Conservation (phyloP, 2,329 filamentous ascomycete genomes). For the Aaosphaeria arxii region DNA sequence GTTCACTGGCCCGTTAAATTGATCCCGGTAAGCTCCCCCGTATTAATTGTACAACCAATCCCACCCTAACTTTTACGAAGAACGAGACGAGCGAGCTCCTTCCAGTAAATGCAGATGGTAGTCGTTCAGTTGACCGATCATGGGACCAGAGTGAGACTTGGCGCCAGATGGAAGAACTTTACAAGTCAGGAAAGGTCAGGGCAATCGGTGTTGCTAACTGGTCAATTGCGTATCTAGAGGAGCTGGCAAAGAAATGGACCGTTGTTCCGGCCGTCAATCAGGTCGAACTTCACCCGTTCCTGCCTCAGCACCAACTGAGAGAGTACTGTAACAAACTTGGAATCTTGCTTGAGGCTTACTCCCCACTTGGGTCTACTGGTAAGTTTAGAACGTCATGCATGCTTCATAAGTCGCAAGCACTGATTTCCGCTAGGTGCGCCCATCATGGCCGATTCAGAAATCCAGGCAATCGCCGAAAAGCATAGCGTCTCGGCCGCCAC, state of each 20-base stretch:
- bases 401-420: not conserved
- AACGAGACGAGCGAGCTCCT: conserved; percentile 57
- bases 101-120: conserved; percentile 45
- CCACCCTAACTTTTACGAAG: not conserved
- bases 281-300: not conserved
- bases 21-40: conserved; percentile 51
- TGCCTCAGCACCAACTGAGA: conserved; percentile 1
- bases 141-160: conserved; percentile 9
- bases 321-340: conserved; percentile 6
- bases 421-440: not conserved
- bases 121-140: conserved; percentile 1
- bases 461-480: not conserved
- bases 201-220: conserved; percentile 17
- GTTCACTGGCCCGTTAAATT: conserved; percentile 73
- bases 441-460: not conserved
- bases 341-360: conserved; percentile 11
- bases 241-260: conserved; percentile 42
- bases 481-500: not conserved
- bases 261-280: conserved; percentile 15
- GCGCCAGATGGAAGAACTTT: conserved; percentile 29
- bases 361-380: conserved; percentile 6
- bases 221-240: conserved; percentile 39
- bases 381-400: not conserved
- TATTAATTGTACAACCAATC: not conserved
- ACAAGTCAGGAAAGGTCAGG: conserved; percentile 21